Evolutionary conservation across 75 land plant genomes (phyloP).

Genomic region (Sequoia sempervirens): DNA sequence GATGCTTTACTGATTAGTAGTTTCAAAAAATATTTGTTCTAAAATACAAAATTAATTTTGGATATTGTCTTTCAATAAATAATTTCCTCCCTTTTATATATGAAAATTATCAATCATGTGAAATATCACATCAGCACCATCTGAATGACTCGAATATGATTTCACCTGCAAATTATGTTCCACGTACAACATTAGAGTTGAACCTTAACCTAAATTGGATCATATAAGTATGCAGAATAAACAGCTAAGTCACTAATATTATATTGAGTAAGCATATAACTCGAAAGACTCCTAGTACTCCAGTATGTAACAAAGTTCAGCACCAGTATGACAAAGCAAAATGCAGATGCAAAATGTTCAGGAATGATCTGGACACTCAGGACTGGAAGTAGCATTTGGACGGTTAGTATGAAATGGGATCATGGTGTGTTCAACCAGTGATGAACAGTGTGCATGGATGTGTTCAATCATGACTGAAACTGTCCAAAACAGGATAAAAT

Average conservation of each 20-base stretch:
- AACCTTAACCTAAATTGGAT: background rate
- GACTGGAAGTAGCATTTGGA: too few relatives aligned
- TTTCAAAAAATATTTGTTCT: background rate
- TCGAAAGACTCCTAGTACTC: background rate
- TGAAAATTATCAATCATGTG: constrained; percentile 68
- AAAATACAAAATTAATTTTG: background rate
- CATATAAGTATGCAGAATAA: too few relatives aligned
- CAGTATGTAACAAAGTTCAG: background rate
- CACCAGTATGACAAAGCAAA: too few relatives aligned
- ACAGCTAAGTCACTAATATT: too few relatives aligned
- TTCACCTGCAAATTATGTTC: constrained; percentile 38
- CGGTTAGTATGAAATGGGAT: too few relatives aligned
- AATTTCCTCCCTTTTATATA: constrained; percentile 10
- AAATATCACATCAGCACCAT: constrained; percentile 57
- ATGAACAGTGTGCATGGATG: too few relatives aligned
- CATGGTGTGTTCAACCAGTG: too few relatives aligned
- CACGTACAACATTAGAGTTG: background rate
- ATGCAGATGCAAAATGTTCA: too few relatives aligned
- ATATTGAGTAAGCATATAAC: background rate
- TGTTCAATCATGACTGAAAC: too few relatives aligned
- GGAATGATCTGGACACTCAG: too few relatives aligned
- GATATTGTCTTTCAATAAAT: background rate
- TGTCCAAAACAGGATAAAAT: too few relatives aligned
- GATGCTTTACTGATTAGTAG: background rate
- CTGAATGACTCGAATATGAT: constrained; percentile 28